These are phyloP conservation scores for Poa pratensis DNA, from an alignment of 176 grass and related monocot genomes.

Conservation along the genomic window DNA sequence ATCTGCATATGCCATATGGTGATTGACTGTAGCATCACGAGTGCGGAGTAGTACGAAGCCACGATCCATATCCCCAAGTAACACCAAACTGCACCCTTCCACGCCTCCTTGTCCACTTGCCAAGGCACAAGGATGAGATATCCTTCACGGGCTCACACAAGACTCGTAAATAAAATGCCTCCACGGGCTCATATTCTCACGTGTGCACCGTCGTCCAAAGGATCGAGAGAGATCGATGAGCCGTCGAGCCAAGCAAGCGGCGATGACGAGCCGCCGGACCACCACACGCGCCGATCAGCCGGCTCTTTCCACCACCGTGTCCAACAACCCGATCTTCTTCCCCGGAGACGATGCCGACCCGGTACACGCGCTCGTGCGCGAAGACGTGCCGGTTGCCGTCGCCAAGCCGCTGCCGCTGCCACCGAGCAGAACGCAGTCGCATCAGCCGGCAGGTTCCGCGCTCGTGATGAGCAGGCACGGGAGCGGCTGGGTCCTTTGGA, in stretches of 20 bases:
- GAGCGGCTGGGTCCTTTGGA: slow-evolving; percentile 21
- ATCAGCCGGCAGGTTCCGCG: not conserved
- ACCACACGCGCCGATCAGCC: not conserved
- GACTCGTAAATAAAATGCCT: slow-evolving; percentile 7
- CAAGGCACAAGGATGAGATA: not conserved
- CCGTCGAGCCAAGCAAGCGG: not conserved
- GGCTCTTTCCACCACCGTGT: not conserved
- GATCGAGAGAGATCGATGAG: not conserved
- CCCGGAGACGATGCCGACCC: not conserved
- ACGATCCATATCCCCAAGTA: slow-evolving; percentile 38
- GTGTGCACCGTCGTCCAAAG: not conserved
- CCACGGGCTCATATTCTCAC: not conserved
- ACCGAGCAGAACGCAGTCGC: slow-evolving; percentile 1
- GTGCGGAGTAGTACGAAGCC: not conserved
- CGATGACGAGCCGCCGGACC: slow-evolving; percentile 16
- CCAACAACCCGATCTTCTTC: slow-evolving; percentile 48
- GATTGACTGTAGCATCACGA: too few species aligned
- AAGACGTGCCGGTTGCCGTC: not conserved
- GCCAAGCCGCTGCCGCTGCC: slow-evolving; percentile 42
- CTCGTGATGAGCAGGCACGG: not conserved
- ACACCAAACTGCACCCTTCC: slow-evolving; percentile 43
- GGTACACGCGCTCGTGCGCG: not conserved
- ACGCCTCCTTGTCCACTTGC: slow-evolving; percentile 49
- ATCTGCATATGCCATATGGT: too few species aligned
- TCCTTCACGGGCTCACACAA: not conserved